A percentile compares a stretch with the other conserved stretches of the same genome.
These are phyloP conservation scores for Aphanomyces euteiches DNA, from an alignment of 352 stramenopile species.

Conservation along the genomic window DNA sequence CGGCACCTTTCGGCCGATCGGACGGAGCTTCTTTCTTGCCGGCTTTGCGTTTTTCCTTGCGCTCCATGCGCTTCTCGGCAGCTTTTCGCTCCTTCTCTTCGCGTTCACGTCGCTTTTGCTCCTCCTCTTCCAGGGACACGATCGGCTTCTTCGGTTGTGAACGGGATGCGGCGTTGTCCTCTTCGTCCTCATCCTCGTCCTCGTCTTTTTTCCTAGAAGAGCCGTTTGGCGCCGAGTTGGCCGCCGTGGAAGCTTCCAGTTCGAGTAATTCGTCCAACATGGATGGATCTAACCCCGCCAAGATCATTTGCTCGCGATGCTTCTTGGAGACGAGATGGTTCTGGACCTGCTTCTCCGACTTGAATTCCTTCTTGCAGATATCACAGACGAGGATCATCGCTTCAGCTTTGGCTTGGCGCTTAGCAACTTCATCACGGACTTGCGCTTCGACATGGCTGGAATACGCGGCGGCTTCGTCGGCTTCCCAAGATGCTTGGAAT, in stretches of 20 bases:
- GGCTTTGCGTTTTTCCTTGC: slow-evolving; percentile 77
- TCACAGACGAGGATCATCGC: slow-evolving; percentile 66
- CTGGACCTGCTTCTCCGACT: slow-evolving; percentile 74
- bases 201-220: slow-evolving; percentile 22
- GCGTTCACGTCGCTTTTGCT: slow-evolving; percentile 45
- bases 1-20: neutral
- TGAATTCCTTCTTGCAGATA: slow-evolving; percentile 81
- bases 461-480: neutral
- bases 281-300: slow-evolving; percentile 8
- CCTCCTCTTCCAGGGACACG: slow-evolving; percentile 12
- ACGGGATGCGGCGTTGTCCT: neutral
- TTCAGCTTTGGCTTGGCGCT: slow-evolving; percentile 62
- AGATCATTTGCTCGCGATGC: slow-evolving; percentile 62
- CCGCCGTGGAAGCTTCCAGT: neutral
- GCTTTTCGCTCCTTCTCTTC: slow-evolving; percentile 75
- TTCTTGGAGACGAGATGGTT: slow-evolving; percentile 82
- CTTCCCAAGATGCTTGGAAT: slow-evolving; percentile 21
- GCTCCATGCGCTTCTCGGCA: slow-evolving; percentile 69
- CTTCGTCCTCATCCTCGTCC: slow-evolving; percentile 8
- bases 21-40: slow-evolving; percentile 54
- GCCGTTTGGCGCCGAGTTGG: slow-evolving; percentile 13
- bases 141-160: neutral
- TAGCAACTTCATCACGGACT: slow-evolving; percentile 63
- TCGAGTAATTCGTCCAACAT: slow-evolving; percentile 16
- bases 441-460: slow-evolving; percentile 51